Conservation (phyloP, 163 green algal genomes). For the Chlamydomonas reinhardtii region DNA sequence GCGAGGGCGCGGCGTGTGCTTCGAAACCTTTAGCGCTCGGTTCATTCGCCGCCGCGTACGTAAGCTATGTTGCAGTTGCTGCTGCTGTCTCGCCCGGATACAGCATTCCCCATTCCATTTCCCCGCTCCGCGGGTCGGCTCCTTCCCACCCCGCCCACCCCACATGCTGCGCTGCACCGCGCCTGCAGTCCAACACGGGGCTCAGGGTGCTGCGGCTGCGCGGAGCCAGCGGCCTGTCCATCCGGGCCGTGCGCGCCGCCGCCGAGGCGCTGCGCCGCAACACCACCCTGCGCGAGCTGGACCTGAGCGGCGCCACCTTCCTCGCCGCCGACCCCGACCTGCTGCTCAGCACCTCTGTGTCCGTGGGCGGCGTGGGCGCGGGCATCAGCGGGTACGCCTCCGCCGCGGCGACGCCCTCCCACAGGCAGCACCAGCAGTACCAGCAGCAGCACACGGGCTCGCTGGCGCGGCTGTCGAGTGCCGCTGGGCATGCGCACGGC, state of each 20-base stretch:
- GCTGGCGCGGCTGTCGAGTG: too few species aligned
- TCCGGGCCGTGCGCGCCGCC: constrained; percentile 8
- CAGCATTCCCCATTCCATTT: too few species aligned
- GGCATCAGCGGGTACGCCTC: not conserved
- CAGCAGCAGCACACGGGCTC: too few species aligned
- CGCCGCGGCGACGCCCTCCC: too few species aligned
- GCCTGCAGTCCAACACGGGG: constrained; percentile 12
- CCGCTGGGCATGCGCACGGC: too few species aligned
- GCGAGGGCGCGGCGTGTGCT: not conserved
- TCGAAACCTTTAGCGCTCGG: too few species aligned
- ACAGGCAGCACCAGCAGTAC: too few species aligned
- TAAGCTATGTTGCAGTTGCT: not conserved
- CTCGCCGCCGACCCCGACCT: not conserved
- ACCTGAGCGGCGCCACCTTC: constrained; percentile 17
- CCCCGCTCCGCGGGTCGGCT: too few species aligned
- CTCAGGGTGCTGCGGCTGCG: constrained; percentile 6
- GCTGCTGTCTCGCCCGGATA: too few species aligned
- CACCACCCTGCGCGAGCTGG: constrained; percentile 10
- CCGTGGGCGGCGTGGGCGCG: not conserved
- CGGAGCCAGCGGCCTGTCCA: not conserved
- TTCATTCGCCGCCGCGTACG: not conserved
- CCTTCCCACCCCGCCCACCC: too few species aligned
- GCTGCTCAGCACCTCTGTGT: too few species aligned
- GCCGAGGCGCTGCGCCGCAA: constrained; percentile 27
- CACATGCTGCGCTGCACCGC: too few species aligned